These are phyloP conservation scores for Termitomyces eurrhizus DNA, from an alignment of 768 basidiomycete species.

Conservation along the genomic window DNA sequence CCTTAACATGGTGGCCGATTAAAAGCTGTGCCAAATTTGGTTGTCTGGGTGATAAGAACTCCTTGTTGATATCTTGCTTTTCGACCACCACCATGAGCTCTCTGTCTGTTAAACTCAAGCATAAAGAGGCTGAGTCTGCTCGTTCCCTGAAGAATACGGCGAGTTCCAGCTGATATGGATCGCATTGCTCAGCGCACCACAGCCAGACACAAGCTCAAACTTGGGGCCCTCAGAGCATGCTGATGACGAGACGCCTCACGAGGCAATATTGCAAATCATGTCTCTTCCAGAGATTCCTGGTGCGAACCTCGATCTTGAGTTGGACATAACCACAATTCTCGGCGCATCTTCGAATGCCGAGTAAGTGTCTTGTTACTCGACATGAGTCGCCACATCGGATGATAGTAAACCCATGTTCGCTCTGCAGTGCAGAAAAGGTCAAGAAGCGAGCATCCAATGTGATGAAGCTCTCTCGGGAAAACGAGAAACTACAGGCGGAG, in stretches of 20 bases:
- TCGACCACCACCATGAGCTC: conserved; percentile 27
- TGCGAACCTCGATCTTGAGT: conserved; percentile 39
- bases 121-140: conserved; percentile 32
- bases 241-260: not conserved
- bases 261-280: conserved; percentile 6
- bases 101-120: conserved; percentile 12
- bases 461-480: conserved; percentile 71
- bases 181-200: conserved; percentile 21
- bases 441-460: conserved; percentile 78
- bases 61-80: conserved; percentile 29
- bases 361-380: conserved; percentile 38
- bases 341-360: conserved; percentile 30
- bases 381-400: conserved; percentile 6
- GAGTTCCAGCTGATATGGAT: conserved; percentile 26
- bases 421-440: conserved; percentile 41
- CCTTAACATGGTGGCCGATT: conserved; percentile 3
- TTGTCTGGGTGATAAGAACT: conserved; percentile 42
- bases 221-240: not conserved
- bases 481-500: conserved; percentile 73
- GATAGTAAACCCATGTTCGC: conserved; percentile 17
- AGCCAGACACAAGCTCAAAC: not conserved
- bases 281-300: conserved; percentile 49
- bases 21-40: conserved; percentile 7
- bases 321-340: conserved; percentile 43
- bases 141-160: conserved; percentile 14